phyloP scores from a whole-genome alignment of 805 yeast species.

The Pichia pseudocactophila region DNA sequence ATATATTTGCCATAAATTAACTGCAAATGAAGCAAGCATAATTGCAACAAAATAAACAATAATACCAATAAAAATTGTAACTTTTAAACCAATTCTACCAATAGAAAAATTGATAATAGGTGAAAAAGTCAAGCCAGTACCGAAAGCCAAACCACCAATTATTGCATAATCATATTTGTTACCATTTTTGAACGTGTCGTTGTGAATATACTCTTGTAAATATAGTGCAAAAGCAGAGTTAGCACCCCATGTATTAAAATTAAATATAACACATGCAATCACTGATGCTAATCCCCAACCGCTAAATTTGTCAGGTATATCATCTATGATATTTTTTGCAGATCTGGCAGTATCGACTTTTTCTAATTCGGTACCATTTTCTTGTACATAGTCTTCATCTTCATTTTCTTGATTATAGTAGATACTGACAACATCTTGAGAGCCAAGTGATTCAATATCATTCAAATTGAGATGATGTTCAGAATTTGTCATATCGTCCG shows the following conservation, averaged over 20 bases:
- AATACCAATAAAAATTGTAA: slow-evolving; percentile 39
- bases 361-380: slow-evolving; percentile 1
- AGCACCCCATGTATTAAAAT: slow-evolving; percentile 66
- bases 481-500: no score
- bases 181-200: slow-evolving; percentile 45
- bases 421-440: no score
- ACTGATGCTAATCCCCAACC: slow-evolving; percentile 51
- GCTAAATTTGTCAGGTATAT: slow-evolving; percentile 54
- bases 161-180: slow-evolving; percentile 51
- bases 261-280: slow-evolving; percentile 39
- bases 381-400: background rate
- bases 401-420: background rate
- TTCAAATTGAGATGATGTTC: no score
- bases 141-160: slow-evolving; percentile 61
- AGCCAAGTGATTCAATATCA: no score
- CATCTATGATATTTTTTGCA: slow-evolving; percentile 9
- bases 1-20: slow-evolving; percentile 55
- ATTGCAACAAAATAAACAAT: slow-evolving; percentile 44
- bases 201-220: slow-evolving; percentile 45
- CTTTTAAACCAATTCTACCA: slow-evolving; percentile 36
- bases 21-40: slow-evolving; percentile 52
- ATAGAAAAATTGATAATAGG: slow-evolving; percentile 38
- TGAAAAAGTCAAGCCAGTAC: slow-evolving; percentile 40
- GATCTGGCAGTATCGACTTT: slow-evolving; percentile 7
- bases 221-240: slow-evolving; percentile 60